These are phyloP conservation scores for Raphanus sativus DNA, from an alignment of 345 rosid species.

Conservation along the genomic window DNA sequence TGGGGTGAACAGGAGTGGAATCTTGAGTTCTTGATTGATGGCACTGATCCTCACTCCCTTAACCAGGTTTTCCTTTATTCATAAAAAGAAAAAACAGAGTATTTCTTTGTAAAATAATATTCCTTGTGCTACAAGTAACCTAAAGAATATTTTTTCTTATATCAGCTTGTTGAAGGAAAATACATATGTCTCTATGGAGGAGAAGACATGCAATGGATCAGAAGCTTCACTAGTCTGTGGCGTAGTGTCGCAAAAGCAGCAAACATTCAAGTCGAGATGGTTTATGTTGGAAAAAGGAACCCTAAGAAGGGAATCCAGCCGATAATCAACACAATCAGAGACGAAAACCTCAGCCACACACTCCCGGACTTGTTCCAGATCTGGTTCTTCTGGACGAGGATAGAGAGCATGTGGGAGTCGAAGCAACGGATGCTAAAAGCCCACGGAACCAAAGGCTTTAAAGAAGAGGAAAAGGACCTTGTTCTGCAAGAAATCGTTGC, in stretches of 20 bases:
- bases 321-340: slow-evolving; percentile 37
- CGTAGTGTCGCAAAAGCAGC: slow-evolving; percentile 42
- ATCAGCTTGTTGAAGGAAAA: slow-evolving; percentile 50
- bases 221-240: slow-evolving; percentile 44
- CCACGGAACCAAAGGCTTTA: slow-evolving; percentile 20
- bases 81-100: too few species aligned
- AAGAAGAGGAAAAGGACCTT: slow-evolving; percentile 48
- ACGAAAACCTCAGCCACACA: slow-evolving; percentile 48
- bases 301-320: slow-evolving; percentile 51
- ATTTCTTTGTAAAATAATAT: background rate
- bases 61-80: slow-evolving; percentile 46
- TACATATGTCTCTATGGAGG: slow-evolving; percentile 75
- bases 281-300: slow-evolving; percentile 68
- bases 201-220: slow-evolving; percentile 73
- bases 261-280: slow-evolving; percentile 50
- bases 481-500: slow-evolving; percentile 55
- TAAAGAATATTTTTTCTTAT: background rate
- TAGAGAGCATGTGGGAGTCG: slow-evolving; percentile 82
- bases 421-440: slow-evolving; percentile 47
- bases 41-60: slow-evolving; percentile 45
- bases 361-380: slow-evolving; percentile 42
- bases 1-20: slow-evolving; percentile 68
- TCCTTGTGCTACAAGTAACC: slow-evolving; percentile 1
- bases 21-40: slow-evolving; percentile 56
- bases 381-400: slow-evolving; percentile 88